These are phyloP conservation scores for Grosmannia clavigera DNA, from an alignment of 2,329 filamentous ascomycete species.

Conservation along the genomic window DNA sequence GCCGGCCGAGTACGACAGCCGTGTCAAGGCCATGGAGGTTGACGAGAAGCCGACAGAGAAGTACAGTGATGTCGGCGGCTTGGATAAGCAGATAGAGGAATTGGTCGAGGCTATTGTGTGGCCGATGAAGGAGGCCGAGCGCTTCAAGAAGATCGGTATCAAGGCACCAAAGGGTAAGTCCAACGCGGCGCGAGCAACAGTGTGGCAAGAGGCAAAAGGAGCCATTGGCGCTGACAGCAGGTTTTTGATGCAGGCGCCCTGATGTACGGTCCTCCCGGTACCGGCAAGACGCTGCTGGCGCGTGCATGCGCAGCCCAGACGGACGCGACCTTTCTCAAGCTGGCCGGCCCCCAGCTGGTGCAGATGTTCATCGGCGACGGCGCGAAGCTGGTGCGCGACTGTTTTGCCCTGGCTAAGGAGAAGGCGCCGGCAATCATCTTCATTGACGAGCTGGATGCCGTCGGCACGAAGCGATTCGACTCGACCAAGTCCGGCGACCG, in stretches of 20 bases:
- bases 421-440: conserved; percentile 99
- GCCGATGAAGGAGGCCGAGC: conserved; percentile 99
- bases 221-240: conserved; percentile 3
- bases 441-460: conserved; percentile 94
- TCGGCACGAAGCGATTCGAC: conserved; percentile 98
- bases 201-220: not conserved
- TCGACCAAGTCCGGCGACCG: conserved; percentile 95
- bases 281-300: conserved; percentile 82
- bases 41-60: conserved; percentile 99
- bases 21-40: conserved; percentile 99
- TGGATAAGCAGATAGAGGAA: conserved; percentile 99
- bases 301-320: conserved; percentile 96
- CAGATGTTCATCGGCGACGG: conserved; percentile 99
- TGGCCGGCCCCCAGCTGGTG: conserved; percentile 91
- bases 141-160: conserved; percentile 99
- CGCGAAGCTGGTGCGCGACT: conserved; percentile 93
- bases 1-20: conserved; percentile 94
- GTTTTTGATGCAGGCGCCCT: conserved; percentile 55
- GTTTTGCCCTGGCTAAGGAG: conserved; percentile 94
- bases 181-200: too few relatives aligned
- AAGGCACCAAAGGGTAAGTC: conserved; percentile 86
- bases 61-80: conserved; percentile 91
- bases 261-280: conserved; percentile 93
- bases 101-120: conserved; percentile 96
- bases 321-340: conserved; percentile 96